These are phyloP conservation scores for Perkinsus chesapeaki DNA, from an alignment of 169 alveolate species.

Conservation along the genomic window DNA sequence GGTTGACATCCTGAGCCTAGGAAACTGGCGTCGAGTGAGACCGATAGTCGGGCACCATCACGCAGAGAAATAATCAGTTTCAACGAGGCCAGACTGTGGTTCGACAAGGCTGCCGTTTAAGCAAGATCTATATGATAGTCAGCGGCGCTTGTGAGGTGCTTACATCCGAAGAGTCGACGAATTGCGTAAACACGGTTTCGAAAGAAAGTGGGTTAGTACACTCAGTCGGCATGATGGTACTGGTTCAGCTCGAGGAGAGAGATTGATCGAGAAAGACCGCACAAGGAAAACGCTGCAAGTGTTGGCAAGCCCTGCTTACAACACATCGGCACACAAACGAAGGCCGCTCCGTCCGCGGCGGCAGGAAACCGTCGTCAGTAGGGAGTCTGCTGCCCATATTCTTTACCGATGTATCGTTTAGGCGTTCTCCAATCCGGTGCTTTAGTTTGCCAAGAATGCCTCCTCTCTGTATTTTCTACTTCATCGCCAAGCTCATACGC, in stretches of 20 bases:
- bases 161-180: background rate
- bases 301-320: background rate
- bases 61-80: background rate
- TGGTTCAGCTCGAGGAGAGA: background rate
- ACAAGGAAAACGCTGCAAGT: background rate
- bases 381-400: background rate
- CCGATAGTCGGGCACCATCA: background rate
- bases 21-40: background rate
- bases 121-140: background rate
- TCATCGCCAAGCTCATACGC: background rate
- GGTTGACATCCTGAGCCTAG: background rate
- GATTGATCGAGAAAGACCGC: background rate
- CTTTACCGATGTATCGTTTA: background rate
- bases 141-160: background rate
- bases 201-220: background rate
- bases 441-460: background rate
- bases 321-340: background rate
- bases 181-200: background rate
- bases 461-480: background rate
- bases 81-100: background rate
- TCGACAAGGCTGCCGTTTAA: background rate
- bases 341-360: background rate
- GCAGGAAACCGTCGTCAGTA: background rate
- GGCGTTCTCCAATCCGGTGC: background rate
- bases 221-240: too few species aligned